Evolutionary conservation across 2,329 filamentous ascomycete genomes (phyloP).

Genomic region (Colletotrichum lindemuthianum): DNA sequence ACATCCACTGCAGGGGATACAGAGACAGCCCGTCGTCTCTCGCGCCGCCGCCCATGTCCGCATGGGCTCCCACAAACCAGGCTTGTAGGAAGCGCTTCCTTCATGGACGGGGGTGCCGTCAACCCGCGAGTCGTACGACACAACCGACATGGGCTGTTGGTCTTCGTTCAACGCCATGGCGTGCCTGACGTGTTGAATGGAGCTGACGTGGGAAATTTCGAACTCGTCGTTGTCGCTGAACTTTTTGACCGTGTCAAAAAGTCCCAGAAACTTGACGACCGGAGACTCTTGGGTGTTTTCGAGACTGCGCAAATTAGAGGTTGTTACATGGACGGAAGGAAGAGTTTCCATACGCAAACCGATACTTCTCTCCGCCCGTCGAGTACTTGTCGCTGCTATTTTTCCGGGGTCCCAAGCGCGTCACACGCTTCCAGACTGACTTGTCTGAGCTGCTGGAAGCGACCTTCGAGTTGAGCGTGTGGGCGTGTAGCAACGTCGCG

Average conservation of each 20-base stretch:
- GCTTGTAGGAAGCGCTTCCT: constrained; percentile 46
- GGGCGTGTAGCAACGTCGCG: constrained; percentile 45
- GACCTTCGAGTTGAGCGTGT: neutral
- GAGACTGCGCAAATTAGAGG: constrained; percentile 7
- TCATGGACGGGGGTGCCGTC: constrained; percentile 35
- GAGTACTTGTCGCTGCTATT: neutral
- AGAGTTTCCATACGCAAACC: neutral
- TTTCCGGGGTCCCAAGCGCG: neutral
- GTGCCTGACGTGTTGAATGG: constrained; percentile 48
- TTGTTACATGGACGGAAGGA: neutral
- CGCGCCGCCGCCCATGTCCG: constrained; percentile 49
- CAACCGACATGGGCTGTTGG: constrained; percentile 37
- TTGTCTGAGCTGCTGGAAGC: neutral
- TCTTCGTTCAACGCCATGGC: constrained; percentile 52
- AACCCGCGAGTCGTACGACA: constrained; percentile 19
- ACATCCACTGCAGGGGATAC: constrained; percentile 55
- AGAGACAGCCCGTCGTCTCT: constrained; percentile 49
- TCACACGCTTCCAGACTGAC: constrained; percentile 14
- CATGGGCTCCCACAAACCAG: constrained; percentile 51
- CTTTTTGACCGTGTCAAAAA: constrained; percentile 49
- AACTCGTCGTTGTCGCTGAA: constrained; percentile 39
- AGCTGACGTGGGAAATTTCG: constrained; percentile 46
- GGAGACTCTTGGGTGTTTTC: constrained; percentile 38
- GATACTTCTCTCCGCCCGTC: neutral
- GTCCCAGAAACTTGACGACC: constrained; percentile 49